Conservation (phyloP, 768 basidiomycete genomes). For the Podaxis mareebaensis region DNA sequence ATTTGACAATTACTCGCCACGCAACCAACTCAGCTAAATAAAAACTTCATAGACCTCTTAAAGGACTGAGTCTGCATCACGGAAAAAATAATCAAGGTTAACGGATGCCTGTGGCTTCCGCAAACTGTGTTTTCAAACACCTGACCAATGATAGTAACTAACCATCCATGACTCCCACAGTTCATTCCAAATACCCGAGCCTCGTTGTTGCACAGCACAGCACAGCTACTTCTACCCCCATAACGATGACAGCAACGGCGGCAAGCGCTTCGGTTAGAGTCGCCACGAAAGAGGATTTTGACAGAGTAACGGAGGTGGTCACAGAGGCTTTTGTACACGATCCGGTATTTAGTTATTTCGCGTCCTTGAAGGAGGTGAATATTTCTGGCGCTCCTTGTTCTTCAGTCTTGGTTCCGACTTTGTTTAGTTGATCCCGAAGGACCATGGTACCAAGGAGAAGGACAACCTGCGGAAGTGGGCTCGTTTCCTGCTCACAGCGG, state of each 20-base stretch:
- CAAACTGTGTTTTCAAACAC: too few species aligned
- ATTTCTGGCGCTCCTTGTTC: not conserved
- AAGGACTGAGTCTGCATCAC: too few species aligned
- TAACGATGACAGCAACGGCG: not conserved
- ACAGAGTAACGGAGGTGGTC: constrained; percentile 21
- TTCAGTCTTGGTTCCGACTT: not conserved
- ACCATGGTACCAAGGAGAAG: constrained; percentile 18
- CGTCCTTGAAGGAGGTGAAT: constrained; percentile 25
- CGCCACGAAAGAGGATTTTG: constrained; percentile 27
- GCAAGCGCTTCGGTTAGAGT: constrained; percentile 17
- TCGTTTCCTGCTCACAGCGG: constrained; percentile 20
- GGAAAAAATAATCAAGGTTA: too few species aligned
- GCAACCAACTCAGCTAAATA: too few species aligned
- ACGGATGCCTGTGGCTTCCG: too few species aligned
- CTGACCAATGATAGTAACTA: too few species aligned
- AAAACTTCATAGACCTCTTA: too few species aligned
- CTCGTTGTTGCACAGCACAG: not conserved
- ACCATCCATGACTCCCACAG: not conserved
- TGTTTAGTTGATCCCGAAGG: constrained; percentile 21
- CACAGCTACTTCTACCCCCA: not conserved
- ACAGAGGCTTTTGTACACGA: constrained; percentile 28
- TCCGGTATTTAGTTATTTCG: constrained; percentile 31
- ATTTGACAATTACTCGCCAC: too few species aligned
- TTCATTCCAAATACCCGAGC: not conserved
- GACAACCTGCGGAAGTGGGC: constrained; percentile 19